These are phyloP conservation scores for Microbotryum saponariae DNA, from an alignment of 1,284 basidiomycete genomes.

Conservation along the genomic window DNA sequence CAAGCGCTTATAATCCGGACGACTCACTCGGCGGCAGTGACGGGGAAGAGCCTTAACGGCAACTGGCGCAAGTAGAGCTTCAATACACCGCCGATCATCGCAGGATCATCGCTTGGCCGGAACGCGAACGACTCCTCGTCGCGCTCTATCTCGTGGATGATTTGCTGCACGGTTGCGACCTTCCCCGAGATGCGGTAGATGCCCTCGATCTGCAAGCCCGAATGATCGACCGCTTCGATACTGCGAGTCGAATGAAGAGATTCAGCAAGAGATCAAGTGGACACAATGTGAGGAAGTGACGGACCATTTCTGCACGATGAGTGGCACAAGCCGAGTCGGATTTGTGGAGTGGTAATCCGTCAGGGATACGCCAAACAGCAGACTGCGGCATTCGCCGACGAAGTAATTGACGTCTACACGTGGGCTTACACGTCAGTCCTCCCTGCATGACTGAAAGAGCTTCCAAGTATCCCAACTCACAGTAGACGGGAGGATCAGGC, in stretches of 20 bases:
- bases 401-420: constrained; percentile 64
- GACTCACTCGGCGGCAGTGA: constrained; percentile 70
- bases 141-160: constrained; percentile 81
- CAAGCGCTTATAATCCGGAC: constrained; percentile 16
- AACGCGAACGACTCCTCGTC: constrained; percentile 82
- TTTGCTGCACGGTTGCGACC: constrained; percentile 43
- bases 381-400: constrained; percentile 71
- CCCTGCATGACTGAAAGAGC: constrained; percentile 28
- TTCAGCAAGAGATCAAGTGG: neutral
- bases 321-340: constrained; percentile 54
- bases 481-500: constrained; percentile 59
- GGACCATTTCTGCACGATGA: constrained; percentile 55
- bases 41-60: constrained; percentile 85
- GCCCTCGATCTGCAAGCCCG: constrained; percentile 70
- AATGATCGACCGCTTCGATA: constrained; percentile 29
- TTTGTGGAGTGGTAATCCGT: constrained; percentile 85
- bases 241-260: constrained; percentile 5
- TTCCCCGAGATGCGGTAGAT: constrained; percentile 56
- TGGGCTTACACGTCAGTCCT: neutral
- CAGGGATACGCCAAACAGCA: constrained; percentile 87
- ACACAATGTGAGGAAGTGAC: constrained; percentile 22
- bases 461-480: constrained; percentile 51
- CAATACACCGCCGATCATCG: constrained; percentile 78
- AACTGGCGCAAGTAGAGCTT: constrained; percentile 88
- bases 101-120: constrained; percentile 68